Percentiles rank a stretch among this genome's conserved stretches.
Conservation (phyloP, 805 yeast genomes). For the Jamesozyma hellenica region DNA sequence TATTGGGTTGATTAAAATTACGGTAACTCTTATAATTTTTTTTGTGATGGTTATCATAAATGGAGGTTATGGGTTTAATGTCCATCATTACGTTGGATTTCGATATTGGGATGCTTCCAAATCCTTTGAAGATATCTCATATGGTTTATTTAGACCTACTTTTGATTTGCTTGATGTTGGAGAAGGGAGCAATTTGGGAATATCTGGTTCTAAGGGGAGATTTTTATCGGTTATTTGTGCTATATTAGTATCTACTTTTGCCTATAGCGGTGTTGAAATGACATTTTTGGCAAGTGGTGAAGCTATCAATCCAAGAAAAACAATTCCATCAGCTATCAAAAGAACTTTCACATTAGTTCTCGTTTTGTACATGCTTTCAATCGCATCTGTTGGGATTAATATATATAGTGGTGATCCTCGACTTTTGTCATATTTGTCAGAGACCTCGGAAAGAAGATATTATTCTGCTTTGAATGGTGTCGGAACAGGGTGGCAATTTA, state of each 20-base stretch:
- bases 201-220: constrained; percentile 51
- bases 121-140: constrained; percentile 35
- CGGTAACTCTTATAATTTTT: constrained; percentile 43
- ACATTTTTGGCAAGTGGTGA: constrained; percentile 81
- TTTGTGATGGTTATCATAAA: constrained; percentile 58
- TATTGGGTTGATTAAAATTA: constrained; percentile 48
- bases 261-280: constrained; percentile 74
- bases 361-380: constrained; percentile 53
- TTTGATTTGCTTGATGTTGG: constrained; percentile 59
- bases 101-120: constrained; percentile 53
- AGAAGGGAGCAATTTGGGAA: constrained; percentile 42
- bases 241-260: constrained; percentile 54
- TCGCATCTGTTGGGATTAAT: constrained; percentile 61
- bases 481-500: constrained; percentile 43
- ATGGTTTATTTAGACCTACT: constrained; percentile 67
- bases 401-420: constrained; percentile 73
- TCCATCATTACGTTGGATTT: constrained; percentile 43
- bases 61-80: constrained; percentile 32
- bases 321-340: constrained; percentile 67
- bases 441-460: constrained; percentile 6
- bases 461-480: constrained; percentile 8
- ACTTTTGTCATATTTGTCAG: constrained; percentile 41
- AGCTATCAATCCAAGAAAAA: constrained; percentile 68
- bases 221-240: constrained; percentile 54
- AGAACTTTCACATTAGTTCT: constrained; percentile 64